These are phyloP conservation scores for Artemisia princeps DNA, from an alignment of 140 eudicot genomes.

Conservation along the genomic window DNA sequence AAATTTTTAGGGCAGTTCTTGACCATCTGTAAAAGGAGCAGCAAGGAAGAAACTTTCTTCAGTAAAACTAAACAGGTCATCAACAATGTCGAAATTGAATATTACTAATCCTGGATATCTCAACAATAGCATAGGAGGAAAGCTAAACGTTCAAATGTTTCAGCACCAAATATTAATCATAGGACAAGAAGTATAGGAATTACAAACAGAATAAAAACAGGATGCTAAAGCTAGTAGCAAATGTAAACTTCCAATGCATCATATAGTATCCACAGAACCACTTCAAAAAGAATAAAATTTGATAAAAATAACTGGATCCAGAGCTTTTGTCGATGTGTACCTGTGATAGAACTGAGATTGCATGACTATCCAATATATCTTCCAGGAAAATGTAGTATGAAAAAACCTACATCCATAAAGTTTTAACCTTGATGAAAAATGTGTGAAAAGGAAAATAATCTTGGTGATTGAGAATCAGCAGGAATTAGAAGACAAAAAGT, in stretches of 20 bases:
- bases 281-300: neutral
- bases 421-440: slow-evolving; percentile 18
- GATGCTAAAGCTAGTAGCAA: slow-evolving; percentile 1
- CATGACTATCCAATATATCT: slow-evolving; percentile 73
- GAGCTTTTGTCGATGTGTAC: slow-evolving; percentile 27
- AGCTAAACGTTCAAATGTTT: neutral
- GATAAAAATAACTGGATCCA: neutral
- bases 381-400: slow-evolving; percentile 55
- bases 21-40: slow-evolving; percentile 54
- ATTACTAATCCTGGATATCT: neutral
- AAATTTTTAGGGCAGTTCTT: slow-evolving; percentile 78
- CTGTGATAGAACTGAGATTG: slow-evolving; percentile 64
- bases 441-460: neutral
- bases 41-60: slow-evolving; percentile 8
- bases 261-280: neutral
- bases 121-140: neutral
- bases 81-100: neutral
- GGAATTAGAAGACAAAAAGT: neutral
- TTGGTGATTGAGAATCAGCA: neutral
- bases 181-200: neutral
- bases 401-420: slow-evolving; percentile 59
- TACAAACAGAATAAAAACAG: neutral
- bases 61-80: slow-evolving; percentile 9
- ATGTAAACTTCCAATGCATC: neutral
- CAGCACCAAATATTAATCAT: too few relatives aligned